phyloP scores from a whole-genome alignment of 2,329 filamentous ascomycete species.

The Beauveria sp. region DNA sequence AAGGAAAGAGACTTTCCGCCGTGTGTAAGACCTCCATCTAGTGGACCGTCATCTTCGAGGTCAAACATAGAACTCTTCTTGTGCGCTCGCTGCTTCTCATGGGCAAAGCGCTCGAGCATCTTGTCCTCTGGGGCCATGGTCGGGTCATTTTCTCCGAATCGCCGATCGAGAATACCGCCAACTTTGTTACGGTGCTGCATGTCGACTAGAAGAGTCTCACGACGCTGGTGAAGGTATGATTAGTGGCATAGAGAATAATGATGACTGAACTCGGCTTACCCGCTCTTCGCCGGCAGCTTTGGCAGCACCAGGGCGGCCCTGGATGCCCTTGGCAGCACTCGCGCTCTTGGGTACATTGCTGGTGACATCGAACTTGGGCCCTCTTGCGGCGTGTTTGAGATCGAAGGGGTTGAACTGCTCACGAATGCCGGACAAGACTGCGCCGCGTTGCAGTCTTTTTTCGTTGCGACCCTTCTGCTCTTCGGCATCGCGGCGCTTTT shows the following conservation, averaged over 20 bases:
- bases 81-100: slow-evolving; percentile 73
- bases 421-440: slow-evolving; percentile 76
- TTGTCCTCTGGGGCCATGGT: slow-evolving; percentile 90
- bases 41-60: slow-evolving; percentile 67
- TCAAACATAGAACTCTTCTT: slow-evolving; percentile 81
- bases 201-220: slow-evolving; percentile 78
- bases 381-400: slow-evolving; percentile 69
- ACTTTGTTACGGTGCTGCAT: slow-evolving; percentile 86
- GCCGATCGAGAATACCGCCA: slow-evolving; percentile 83
- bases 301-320: slow-evolving; percentile 72
- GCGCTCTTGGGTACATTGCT: slow-evolving; percentile 51
- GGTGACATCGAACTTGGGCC: slow-evolving; percentile 79
- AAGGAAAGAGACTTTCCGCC: slow-evolving; percentile 68
- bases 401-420: slow-evolving; percentile 99
- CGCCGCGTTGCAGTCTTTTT: slow-evolving; percentile 68
- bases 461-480: slow-evolving; percentile 58
- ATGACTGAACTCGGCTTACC: slow-evolving; percentile 35
- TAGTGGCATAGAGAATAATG: slow-evolving; percentile 5
- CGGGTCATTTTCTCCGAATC: slow-evolving; percentile 93
- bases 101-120: slow-evolving; percentile 82
- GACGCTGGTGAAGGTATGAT: slow-evolving; percentile 43
- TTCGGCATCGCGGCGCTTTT: slow-evolving; percentile 68
- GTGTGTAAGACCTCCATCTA: slow-evolving; percentile 64
- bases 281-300: slow-evolving; percentile 83
- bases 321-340: slow-evolving; percentile 49